Evolutionary conservation across 2,329 filamentous ascomycete genomes (phyloP), one percentile per base, ranked within the genome.

Genomic region (Fonsecaea pugnacius): DNA sequence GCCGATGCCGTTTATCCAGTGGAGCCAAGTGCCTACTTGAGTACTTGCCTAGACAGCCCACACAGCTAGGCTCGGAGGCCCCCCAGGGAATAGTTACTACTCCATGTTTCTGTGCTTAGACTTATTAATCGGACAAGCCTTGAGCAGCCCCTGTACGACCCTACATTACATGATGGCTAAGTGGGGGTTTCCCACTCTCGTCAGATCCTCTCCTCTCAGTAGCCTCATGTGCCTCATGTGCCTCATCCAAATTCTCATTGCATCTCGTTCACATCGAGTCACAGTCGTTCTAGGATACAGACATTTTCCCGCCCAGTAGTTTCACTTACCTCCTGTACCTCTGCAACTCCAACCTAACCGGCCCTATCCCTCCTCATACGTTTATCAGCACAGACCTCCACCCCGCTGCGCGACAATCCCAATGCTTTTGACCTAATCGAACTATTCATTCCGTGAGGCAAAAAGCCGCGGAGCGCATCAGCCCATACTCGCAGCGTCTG

Each of bases 211-310:
- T 48, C 10, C 43, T 24, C 43, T n/a, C 12, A 18, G 24, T 48
- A 24, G 43, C 43, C 43, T 48, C 27, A 30, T 30, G 27, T 30
- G 43, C 43, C 43, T 48, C 27, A 30, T 30, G 27, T 30, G 27
- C 27, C 27, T 30, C 43, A 48, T 48, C 21, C 2, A 48, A 48
- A 48, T 48, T 48, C 43, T 48, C 43, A 14, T 48, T 48, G 43
- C 16, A 24, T 21, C 21, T 18, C 2, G 16, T 7, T 24, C 2
- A 21, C 21, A 48, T 48, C 14, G 43, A 48, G 43, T 48, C 21
- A 48, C 43, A 27, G 21, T 24, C 24, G 24, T 30, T 30, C 18
- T 33, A 35, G 30, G n/a, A 36, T 36, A 35, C 52, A 36, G 30
- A 54, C 52, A 10, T 30, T 36, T 10, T 21, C 12, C 18, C 24